phyloP scores from a whole-genome alignment of 192 early-diverging fungal species.

The Gamsiella multidivaricata region DNA sequence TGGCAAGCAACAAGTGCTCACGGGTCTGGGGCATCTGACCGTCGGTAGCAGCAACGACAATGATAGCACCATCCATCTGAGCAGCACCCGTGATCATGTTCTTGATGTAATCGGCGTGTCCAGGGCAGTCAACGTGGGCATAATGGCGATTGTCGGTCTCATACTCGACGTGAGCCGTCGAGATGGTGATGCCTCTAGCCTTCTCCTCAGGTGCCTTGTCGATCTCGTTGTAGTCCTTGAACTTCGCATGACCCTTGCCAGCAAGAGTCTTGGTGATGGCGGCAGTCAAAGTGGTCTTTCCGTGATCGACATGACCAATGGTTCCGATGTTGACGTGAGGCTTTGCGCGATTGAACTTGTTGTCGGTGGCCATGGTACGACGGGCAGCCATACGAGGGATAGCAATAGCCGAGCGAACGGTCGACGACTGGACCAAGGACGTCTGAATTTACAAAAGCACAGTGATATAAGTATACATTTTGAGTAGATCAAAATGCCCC shows the following conservation, averaged over 20 bases:
- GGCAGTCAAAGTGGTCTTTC: conserved; percentile 98
- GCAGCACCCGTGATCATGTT: conserved; percentile 99
- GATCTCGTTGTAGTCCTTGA: conserved; percentile 95
- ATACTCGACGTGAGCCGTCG: conserved; percentile 96
- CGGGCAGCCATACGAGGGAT: conserved; percentile 49
- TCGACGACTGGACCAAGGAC: conserved; percentile 28
- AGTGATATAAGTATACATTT: too few relatives aligned
- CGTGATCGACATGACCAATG: conserved; percentile 99
- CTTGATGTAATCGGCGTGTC: conserved; percentile 99
- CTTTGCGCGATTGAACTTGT: conserved; percentile 84
- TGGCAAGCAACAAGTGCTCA: conserved; percentile 96
- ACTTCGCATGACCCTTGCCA: conserved; percentile 82
- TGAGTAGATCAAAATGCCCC: background rate
- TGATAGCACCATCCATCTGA: conserved; percentile 98
- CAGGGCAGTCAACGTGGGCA: conserved; percentile 97
- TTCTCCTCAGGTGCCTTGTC: conserved; percentile 99
- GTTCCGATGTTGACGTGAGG: conserved; percentile 99
- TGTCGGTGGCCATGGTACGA: conserved; percentile 51
- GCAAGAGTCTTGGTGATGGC: conserved; percentile 98
- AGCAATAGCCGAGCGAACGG: conserved; percentile 34
- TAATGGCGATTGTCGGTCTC: conserved; percentile 93
- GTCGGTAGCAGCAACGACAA: conserved; percentile 97
- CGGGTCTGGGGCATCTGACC: conserved; percentile 99
- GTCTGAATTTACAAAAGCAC: conserved; percentile 7
- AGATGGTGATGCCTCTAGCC: conserved; percentile 98